phyloP scores from a whole-genome alignment of 2,329 filamentous ascomycete species.

The Penicillium sp. region DNA sequence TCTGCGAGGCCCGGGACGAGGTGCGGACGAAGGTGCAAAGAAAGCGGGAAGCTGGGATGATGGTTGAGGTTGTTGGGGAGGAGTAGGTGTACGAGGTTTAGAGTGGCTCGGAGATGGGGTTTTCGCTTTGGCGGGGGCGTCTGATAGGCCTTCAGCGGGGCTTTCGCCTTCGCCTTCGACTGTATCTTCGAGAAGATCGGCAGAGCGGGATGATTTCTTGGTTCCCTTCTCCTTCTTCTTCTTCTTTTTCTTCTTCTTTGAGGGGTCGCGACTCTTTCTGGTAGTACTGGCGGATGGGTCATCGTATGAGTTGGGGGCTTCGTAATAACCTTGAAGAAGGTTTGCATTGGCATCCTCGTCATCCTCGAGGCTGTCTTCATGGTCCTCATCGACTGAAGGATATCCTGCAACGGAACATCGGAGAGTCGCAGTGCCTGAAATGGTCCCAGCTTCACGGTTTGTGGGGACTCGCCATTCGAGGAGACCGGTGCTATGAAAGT shows the following conservation, averaged over 20 bases:
- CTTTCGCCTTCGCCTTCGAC: slow-evolving; percentile 16
- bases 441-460: slow-evolving; percentile 66
- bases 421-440: slow-evolving; percentile 68
- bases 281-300: slow-evolving; percentile 25
- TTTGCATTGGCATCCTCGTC: slow-evolving; percentile 37
- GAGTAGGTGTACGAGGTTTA: slow-evolving; percentile 22
- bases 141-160: slow-evolving; percentile 10
- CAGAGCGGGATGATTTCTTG: slow-evolving; percentile 28
- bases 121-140: slow-evolving; percentile 17
- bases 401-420: slow-evolving; percentile 77
- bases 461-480: slow-evolving; percentile 81
- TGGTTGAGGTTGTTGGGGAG: slow-evolving; percentile 12
- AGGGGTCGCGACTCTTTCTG: slow-evolving; percentile 27
- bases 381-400: slow-evolving; percentile 48
- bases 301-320: slow-evolving; percentile 40
- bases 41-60: slow-evolving; percentile 24
- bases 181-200: slow-evolving; percentile 18
- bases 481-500: slow-evolving; percentile 67
- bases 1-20: slow-evolving; percentile 28
- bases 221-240: slow-evolving; percentile 41
- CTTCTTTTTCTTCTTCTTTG: slow-evolving; percentile 37
- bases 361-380: slow-evolving; percentile 42
- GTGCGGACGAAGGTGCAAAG: slow-evolving; percentile 18
- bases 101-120: slow-evolving; percentile 20
- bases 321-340: slow-evolving; percentile 46